A percentile compares a stretch with the other conserved stretches of the same genome.
These are phyloP conservation scores for Xanthoconium separans DNA, from an alignment of 1,284 basidiomycete species.

Conservation along the genomic window DNA sequence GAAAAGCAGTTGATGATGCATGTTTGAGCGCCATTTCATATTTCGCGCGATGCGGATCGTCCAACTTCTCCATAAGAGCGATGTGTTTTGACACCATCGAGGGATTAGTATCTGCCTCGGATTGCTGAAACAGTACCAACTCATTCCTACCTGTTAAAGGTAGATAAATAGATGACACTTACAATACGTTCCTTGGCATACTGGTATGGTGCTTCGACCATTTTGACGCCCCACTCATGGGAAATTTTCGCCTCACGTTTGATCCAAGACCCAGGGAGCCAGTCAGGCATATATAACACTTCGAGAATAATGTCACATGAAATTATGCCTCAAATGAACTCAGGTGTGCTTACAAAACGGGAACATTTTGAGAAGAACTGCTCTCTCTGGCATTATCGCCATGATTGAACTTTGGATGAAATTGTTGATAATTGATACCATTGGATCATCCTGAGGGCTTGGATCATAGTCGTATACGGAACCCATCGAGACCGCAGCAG, in stretches of 20 bases:
- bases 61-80: constrained; percentile 15
- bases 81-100: constrained; percentile 28
- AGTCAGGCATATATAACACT: constrained; percentile 23
- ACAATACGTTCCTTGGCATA: constrained; percentile 17
- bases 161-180: not conserved
- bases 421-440: constrained; percentile 19
- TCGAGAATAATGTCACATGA: not conserved
- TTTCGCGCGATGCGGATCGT: constrained; percentile 5
- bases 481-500: constrained; percentile 15
- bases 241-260: constrained; percentile 16
- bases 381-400: constrained; percentile 9
- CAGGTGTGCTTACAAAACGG: constrained; percentile 21
- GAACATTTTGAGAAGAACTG: constrained; percentile 19
- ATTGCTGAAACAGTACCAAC: constrained; percentile 1
- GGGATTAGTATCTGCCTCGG: constrained; percentile 1
- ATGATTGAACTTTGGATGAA: constrained; percentile 15
- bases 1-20: constrained; percentile 14
- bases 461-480: constrained; percentile 28
- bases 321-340: too few species aligned
- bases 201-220: constrained; percentile 21
- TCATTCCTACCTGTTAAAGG: not conserved
- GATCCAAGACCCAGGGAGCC: constrained; percentile 23
- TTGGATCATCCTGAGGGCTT: constrained; percentile 14
- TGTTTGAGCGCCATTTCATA: constrained; percentile 25
- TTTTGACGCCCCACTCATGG: constrained; percentile 10